A percentile compares a stretch with the other conserved stretches of the same genome.
Evolutionary conservation across 108 stramenopile species (phyloP).

Genomic region (Conticribra weissflogii): DNA sequence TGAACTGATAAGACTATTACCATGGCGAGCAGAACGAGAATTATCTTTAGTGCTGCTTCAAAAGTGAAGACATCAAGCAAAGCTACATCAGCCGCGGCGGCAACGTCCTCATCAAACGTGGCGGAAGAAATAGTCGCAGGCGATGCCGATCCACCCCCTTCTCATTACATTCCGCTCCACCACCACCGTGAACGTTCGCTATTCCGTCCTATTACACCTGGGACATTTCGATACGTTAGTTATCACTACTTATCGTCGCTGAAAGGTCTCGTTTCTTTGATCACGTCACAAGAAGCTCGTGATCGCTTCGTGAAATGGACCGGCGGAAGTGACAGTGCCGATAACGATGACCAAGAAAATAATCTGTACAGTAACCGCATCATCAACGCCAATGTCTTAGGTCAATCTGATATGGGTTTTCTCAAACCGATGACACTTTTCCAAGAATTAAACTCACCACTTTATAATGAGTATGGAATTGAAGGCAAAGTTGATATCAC

Average conservation of each 20-base stretch:
- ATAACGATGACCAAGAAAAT: constrained; percentile 4
- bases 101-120: no score
- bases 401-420: constrained; percentile 65
- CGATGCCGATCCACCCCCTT: no score
- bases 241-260: constrained; percentile 39
- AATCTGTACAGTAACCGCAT: constrained; percentile 43
- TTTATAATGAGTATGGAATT: constrained; percentile 33
- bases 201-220: constrained; percentile 18
- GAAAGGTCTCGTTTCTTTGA: constrained; percentile 17
- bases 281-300: constrained; percentile 32
- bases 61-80: no score
- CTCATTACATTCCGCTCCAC: constrained; percentile 30
- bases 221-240: constrained; percentile 24
- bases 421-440: constrained; percentile 63
- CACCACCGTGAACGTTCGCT: constrained; percentile 42
- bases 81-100: no score
- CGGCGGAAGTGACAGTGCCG: background rate
- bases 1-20: no score
- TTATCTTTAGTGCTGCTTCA: no score
- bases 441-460: constrained; percentile 68
- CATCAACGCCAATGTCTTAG: constrained; percentile 66
- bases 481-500: constrained; percentile 57
- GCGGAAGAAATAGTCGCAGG: no score
- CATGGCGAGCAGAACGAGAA: no score
- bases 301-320: constrained; percentile 35